phyloP scores from a whole-genome alignment of 2,329 filamentous ascomycete genomes.

The Sclerotinia glacialis region DNA sequence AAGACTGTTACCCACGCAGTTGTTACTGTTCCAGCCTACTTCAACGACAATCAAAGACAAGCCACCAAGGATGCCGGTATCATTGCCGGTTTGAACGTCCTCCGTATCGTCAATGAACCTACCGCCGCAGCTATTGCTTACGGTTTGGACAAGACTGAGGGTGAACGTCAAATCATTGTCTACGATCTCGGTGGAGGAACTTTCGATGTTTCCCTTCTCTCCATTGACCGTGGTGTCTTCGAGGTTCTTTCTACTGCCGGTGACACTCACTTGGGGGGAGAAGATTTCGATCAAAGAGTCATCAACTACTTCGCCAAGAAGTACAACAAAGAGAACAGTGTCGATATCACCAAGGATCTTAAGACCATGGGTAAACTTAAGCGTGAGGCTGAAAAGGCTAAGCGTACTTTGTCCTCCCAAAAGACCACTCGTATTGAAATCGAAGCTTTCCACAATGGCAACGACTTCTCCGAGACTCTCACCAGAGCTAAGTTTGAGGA shows the following conservation, averaged over 20 bases:
- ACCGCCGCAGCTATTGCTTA: slow-evolving; percentile 95
- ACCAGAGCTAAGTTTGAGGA: slow-evolving; percentile 99
- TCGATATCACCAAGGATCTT: slow-evolving; percentile 88
- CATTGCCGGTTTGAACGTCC: slow-evolving; percentile 90
- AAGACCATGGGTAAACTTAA: slow-evolving; percentile 99
- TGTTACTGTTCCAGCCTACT: slow-evolving; percentile 94
- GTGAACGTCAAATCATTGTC: slow-evolving; percentile 85
- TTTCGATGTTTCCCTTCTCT: slow-evolving; percentile 90
- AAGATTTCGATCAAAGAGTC: slow-evolving; percentile 97
- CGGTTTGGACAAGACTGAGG: slow-evolving; percentile 81
- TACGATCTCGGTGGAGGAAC: slow-evolving; percentile 94
- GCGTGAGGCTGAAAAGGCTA: slow-evolving; percentile 99
- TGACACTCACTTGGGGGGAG: slow-evolving; percentile 97
- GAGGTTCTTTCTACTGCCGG: slow-evolving; percentile 92
- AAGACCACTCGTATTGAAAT: slow-evolving; percentile 95
- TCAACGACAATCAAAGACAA: slow-evolving; percentile 97
- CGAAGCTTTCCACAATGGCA: slow-evolving; percentile 92
- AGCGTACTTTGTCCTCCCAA: slow-evolving; percentile 93
- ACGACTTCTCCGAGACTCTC: slow-evolving; percentile 97
- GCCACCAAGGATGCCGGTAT: slow-evolving; percentile 92
- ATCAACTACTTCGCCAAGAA: slow-evolving; percentile 95
- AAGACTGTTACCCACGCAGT: slow-evolving; percentile 85
- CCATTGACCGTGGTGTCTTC: slow-evolving; percentile 88
- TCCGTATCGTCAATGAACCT: slow-evolving; percentile 95
- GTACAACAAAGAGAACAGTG: slow-evolving; percentile 97